Conservation (phyloP, 2,329 filamentous ascomycete species). For the Neofusicoccum kwambonambiense region DNA sequence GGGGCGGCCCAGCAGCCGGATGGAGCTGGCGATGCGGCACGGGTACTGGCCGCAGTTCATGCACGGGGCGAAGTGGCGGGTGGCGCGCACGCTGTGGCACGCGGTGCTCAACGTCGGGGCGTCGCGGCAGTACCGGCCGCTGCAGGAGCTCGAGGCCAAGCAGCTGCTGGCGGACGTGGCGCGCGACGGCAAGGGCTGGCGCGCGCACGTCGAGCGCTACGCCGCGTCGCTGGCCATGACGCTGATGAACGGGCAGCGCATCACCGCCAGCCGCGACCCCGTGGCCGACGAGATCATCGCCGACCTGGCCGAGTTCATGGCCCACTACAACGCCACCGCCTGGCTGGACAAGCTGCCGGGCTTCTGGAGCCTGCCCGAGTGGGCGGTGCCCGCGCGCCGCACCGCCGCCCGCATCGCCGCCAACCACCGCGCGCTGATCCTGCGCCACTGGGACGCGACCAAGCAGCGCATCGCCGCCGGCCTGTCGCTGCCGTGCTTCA, state of each 20-base stretch:
- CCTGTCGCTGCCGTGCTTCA: background rate
- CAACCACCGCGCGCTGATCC: conserved; percentile 42
- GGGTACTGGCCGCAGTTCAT: background rate
- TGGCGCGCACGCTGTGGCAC: conserved; percentile 18
- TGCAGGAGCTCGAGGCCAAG: conserved; percentile 17
- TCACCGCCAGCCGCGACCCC: background rate
- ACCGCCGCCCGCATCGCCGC: conserved; percentile 28
- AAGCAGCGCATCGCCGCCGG: background rate
- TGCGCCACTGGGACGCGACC: conserved; percentile 22
- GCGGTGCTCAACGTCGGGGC: conserved; percentile 6
- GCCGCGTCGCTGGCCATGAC: background rate
- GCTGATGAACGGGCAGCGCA: conserved; percentile 1
- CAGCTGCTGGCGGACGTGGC: background rate
- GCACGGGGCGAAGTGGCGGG: background rate
- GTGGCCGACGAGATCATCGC: conserved; percentile 20
- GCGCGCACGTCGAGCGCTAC: background rate
- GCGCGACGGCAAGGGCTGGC: background rate
- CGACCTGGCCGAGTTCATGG: background rate
- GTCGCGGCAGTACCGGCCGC: conserved; percentile 15
- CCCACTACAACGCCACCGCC: conserved; percentile 21
- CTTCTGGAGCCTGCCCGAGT: conserved; percentile 39
- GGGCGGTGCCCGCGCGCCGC: conserved; percentile 34
- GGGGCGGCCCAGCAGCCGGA: background rate
- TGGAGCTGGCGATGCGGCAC: background rate
- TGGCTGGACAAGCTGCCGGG: conserved; percentile 47